Evolutionary conservation across 805 yeast species (phyloP), one percentile per base, ranked within the genome.

Genomic region (Saccharomyces eubayanus): DNA sequence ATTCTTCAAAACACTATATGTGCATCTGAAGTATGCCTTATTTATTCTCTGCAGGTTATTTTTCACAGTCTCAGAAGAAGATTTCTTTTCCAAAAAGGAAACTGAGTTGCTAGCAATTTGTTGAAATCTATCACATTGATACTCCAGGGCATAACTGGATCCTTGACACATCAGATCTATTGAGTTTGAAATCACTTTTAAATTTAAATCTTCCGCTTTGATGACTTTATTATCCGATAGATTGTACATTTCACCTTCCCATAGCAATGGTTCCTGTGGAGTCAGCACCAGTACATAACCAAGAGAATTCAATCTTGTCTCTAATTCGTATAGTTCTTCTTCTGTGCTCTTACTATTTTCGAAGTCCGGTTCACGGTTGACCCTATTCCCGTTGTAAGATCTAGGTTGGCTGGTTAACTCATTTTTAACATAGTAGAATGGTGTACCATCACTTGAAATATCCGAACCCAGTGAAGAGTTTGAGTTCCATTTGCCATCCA

Each of bases 231-330:
- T 60, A 27, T 76, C 74, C 5, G 70, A 61, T 4, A 87, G 66
- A 47, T 82, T 79, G 41, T 84, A 77, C 57, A 86, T 83, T 20
- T 81, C 77, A 5, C 97, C 97, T 57, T 87, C 90, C 98, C 98
- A 92, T 49, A 87, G 81, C 70, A 91, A 78, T 0, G 97, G 95
- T 61, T 88, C 88, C 2, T 84, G 77, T 0, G 96, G 90, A 62
- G 88, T 83, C 3, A 91, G 70, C 0, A 89, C 85, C 29, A 90
- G 61, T 12, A 89, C 78, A 59, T 88, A 89, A 0, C 89, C 87
- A 28, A 74, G 67, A 31, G 67, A 61, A 47, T 67, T 66, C 31
- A 68, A 51, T 53, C 62, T 67, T 24, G 51, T 46, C 48, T 68
- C 70, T 12, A 68, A 53, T 27, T 61, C 59, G n/a, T 54, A 28